Base-by-base conservation (phyloP, 1,139 yeast species). In the Geotrichum fermentans region DNA sequence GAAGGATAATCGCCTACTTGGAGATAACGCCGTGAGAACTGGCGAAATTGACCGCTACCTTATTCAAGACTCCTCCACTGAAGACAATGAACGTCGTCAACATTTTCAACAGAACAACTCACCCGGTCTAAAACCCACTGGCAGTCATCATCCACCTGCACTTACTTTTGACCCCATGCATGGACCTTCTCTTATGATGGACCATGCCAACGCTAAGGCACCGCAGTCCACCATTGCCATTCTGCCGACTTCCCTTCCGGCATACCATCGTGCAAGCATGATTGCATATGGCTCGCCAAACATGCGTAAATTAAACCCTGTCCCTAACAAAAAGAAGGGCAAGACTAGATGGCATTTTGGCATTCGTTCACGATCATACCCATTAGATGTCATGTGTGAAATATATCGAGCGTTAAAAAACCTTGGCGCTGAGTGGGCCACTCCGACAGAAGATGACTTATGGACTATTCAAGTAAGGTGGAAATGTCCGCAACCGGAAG, bases 271-370 rank as follows among this genome's bases (percentile, higher is more conserved):
- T 43, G 97, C 97, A 2, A 87, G 79, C 63, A 90, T 92, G 97
- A 74, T 81, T 60, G 76, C 64, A 40, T 49, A 50, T 26, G 59
- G 59, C 13, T 58, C 67, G 1, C 58, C 65, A 16, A 53, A 61
- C 51, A 57, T 58, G 52, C 64, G 80, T 47, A 79, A 82, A 58
- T 78, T 86, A 43, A 79, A 79, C 49, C 95, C 96, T 1, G 78
- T 84, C 20, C 75, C 86, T 10, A 75, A 83, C 40, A 89, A 89
- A 64, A 88, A 36, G 16, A 36, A 87, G 64, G 85, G 90, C 58
- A 92, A 88, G 67, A 88, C 96, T 6, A 81, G 96, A 68, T 92
- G 99, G 99, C 98, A 92, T 72, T 94, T 94, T 64, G 99, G 99
- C 54, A 92, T 92, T 54, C 77, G 99, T 62, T 88, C 97, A 7